A percentile compares a stretch with the other conserved stretches of the same genome.
phyloP scores from a whole-genome alignment of 2,329 filamentous ascomycete genomes.

The Juglanconis oblonga region DNA sequence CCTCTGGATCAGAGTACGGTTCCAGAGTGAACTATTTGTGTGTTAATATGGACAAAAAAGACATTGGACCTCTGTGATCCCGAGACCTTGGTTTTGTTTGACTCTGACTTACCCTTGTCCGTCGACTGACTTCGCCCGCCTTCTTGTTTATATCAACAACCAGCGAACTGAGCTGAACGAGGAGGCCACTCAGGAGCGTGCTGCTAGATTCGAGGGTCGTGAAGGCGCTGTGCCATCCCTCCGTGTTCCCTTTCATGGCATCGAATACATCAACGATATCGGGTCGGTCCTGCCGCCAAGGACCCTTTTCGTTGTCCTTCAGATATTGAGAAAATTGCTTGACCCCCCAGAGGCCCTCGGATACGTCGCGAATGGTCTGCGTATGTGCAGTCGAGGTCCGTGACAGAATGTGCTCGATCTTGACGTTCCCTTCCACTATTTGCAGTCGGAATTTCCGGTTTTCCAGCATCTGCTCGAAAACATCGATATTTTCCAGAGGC shows the following conservation, averaged over 20 bases:
- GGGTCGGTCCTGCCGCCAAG: conserved; percentile 59
- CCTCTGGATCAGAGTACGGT: conserved; percentile 13
- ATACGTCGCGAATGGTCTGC: conserved; percentile 74
- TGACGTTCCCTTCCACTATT: conserved; percentile 83
- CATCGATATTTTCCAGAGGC: conserved; percentile 75
- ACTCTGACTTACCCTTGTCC: conserved; percentile 61
- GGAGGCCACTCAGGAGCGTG: conserved; percentile 63
- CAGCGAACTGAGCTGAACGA: conserved; percentile 72
- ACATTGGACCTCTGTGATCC: background rate
- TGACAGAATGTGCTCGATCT: conserved; percentile 85
- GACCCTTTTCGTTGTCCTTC: conserved; percentile 58
- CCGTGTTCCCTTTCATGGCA: conserved; percentile 89
- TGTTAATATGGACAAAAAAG: conserved; percentile 14
- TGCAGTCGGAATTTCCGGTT: conserved; percentile 78
- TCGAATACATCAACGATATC: conserved; percentile 71
- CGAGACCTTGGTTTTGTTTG: conserved; percentile 10
- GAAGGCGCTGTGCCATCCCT: conserved; percentile 84
- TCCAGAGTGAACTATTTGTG: conserved; percentile 16
- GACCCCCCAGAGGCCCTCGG: conserved; percentile 73
- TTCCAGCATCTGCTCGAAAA: conserved; percentile 85
- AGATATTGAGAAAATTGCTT: conserved; percentile 77
- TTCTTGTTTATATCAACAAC: conserved; percentile 83
- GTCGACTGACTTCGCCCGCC: conserved; percentile 78
- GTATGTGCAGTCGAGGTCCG: conserved; percentile 74
- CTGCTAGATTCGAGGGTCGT: conserved; percentile 72